A percentile compares a stretch with the other conserved stretches of the same genome.
These are phyloP conservation scores for Hortaea werneckii DNA, from an alignment of 2,329 filamentous ascomycete genomes.

Conservation along the genomic window DNA sequence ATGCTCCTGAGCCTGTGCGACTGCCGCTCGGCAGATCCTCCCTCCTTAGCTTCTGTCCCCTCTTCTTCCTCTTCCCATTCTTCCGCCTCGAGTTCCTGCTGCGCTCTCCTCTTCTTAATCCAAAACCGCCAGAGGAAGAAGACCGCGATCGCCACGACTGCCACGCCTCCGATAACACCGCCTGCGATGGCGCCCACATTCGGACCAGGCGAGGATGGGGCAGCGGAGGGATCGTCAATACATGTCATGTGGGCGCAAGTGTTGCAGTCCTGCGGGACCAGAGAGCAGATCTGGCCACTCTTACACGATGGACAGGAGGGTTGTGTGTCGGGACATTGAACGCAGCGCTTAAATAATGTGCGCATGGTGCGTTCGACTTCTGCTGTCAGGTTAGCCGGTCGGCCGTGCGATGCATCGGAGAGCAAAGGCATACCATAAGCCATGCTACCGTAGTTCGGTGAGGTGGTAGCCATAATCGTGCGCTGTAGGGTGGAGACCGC, in stretches of 20 bases:
- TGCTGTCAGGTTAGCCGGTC: constrained; percentile 3
- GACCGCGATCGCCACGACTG: constrained; percentile 60
- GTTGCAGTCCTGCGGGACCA: constrained; percentile 50
- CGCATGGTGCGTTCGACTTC: constrained; percentile 18
- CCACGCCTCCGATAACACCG: constrained; percentile 76
- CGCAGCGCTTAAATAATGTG: constrained; percentile 48
- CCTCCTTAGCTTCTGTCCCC: constrained; percentile 40
- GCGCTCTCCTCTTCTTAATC: constrained; percentile 67
- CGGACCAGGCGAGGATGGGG: constrained; percentile 37
- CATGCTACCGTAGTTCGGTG: constrained; percentile 1
- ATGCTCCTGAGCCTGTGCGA: constrained; percentile 41
- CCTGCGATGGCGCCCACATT: constrained; percentile 82
- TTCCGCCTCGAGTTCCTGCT: constrained; percentile 45
- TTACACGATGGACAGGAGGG: constrained; percentile 53
- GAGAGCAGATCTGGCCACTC: constrained; percentile 46
- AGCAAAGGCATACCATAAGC: neutral
- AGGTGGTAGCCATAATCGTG: neutral
- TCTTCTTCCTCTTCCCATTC: constrained; percentile 48
- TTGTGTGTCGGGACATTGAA: constrained; percentile 41
- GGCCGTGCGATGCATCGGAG: too few species aligned
- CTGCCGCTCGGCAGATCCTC: constrained; percentile 4
- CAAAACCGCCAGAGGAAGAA: constrained; percentile 83
- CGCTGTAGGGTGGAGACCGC: neutral
- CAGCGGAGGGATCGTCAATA: constrained; percentile 32
- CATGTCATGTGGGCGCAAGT: constrained; percentile 50